Evolutionary conservation across 306 rosid species (phyloP).

Genomic region (Sicyos baderoa): DNA sequence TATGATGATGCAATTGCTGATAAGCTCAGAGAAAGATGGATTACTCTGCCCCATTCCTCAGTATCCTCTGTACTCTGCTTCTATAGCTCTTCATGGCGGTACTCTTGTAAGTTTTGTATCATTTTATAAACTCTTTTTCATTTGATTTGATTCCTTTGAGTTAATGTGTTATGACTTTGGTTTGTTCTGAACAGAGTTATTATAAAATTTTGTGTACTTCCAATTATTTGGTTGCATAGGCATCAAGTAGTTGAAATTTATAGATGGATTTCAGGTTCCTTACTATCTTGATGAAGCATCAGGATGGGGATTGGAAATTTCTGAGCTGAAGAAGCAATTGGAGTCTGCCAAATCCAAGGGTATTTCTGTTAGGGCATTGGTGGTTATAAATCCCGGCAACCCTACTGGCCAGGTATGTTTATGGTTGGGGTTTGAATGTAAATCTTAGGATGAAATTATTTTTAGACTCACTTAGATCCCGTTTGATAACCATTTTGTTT

Average conservation of each 20-base stretch:
- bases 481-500: too few relatives aligned
- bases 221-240: not conserved
- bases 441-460: slow-evolving; percentile 5
- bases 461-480: too few relatives aligned
- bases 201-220: not conserved
- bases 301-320: slow-evolving; percentile 83
- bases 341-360: slow-evolving; percentile 67
- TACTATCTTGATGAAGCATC: slow-evolving; percentile 76
- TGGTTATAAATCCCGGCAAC: slow-evolving; percentile 90
- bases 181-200: not conserved
- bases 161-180: not conserved
- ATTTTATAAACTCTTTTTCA: not conserved
- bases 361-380: slow-evolving; percentile 75
- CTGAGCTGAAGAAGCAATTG: slow-evolving; percentile 66
- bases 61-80: slow-evolving; percentile 67
- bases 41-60: slow-evolving; percentile 69
- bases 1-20: slow-evolving; percentile 62
- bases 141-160: not conserved
- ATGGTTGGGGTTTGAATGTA: slow-evolving; percentile 4
- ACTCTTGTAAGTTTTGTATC: slow-evolving; percentile 26
- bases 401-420: slow-evolving; percentile 87
- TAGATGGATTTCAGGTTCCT: slow-evolving; percentile 51
- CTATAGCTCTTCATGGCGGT: slow-evolving; percentile 68
- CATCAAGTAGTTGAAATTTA: not conserved
- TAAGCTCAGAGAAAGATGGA: slow-evolving; percentile 50